Evolutionary conservation across 2,329 filamentous ascomycete species (phyloP).

Genomic region (Colletotrichum karsti): DNA sequence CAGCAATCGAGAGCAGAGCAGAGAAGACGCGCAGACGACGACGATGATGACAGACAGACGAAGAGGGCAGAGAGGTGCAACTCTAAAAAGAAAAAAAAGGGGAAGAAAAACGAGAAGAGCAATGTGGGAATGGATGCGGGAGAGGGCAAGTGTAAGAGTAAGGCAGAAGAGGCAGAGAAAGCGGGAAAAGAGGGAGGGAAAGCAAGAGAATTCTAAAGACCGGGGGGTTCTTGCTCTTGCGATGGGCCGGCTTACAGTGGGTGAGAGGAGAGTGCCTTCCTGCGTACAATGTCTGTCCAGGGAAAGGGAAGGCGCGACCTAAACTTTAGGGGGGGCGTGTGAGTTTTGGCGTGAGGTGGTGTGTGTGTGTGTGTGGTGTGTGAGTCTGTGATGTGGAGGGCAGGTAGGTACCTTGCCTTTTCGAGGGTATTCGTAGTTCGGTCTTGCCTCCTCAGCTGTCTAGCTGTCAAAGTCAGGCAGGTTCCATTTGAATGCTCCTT

Average conservation of each 20-base stretch:
- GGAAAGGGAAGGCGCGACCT: neutral
- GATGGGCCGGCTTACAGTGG: slow-evolving; percentile 15
- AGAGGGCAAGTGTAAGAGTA: slow-evolving; percentile 32
- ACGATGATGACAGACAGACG: slow-evolving; percentile 38
- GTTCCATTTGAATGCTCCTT: too few relatives aligned
- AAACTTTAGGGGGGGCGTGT: neutral
- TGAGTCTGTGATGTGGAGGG: neutral
- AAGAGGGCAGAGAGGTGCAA: slow-evolving; percentile 35
- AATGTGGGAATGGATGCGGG: slow-evolving; percentile 17
- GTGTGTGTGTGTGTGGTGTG: neutral
- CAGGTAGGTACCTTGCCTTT: too few relatives aligned
- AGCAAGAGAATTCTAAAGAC: slow-evolving; percentile 35
- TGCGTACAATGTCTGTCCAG: neutral
- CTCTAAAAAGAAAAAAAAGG: slow-evolving; percentile 29
- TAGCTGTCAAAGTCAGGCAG: neutral
- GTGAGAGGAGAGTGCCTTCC: neutral
- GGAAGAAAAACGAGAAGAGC: slow-evolving; percentile 16
- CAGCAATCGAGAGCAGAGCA: slow-evolving; percentile 24
- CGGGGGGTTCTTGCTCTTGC: slow-evolving; percentile 20
- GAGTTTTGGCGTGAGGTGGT: neutral
- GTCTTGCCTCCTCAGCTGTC: too few relatives aligned
- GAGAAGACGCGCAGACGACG: slow-evolving; percentile 32
- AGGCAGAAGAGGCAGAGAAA: slow-evolving; percentile 15
- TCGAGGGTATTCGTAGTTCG: too few relatives aligned
- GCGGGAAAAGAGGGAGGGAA: slow-evolving; percentile 42